Evolutionary conservation across 176 grass and related monocot species (phyloP), one percentile per base, ranked within the genome.

Genomic region (Oropetium thomaeum): DNA sequence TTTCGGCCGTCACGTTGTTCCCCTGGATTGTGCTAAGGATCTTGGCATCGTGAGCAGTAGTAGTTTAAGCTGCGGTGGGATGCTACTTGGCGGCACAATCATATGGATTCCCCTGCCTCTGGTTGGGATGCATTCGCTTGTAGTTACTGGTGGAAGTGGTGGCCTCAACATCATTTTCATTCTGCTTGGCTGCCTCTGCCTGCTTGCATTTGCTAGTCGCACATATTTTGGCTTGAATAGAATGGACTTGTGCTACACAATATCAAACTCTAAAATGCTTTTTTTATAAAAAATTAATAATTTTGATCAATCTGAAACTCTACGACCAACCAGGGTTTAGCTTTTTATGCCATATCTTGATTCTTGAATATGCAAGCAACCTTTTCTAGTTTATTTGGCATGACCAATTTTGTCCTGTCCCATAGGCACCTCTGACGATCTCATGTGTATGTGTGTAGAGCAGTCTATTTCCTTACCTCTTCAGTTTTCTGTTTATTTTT

Each of bases 1-100:
- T 75, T 58, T 22, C 65, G 43, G 27, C 59, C 59, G 49, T 85
- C 74, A 54, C 41, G 42, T 74, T 72, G n/a, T 62, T 85, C 75
- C 63, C 32, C 69, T 69, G 54, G 38, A 41, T 75, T 83, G 30
- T 88, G 62, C 80, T 44, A 58, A 79, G 69, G 62, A 79, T 76
- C 81, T 70, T 75, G 81, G 58, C 35, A 3, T 40, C 25, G 9
- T 30, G 58, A 32, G 16, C 25, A 31, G 44, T 43, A 31, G 44
- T 43, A 74, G 37, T 67, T 66, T 67, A 65, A 22, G 53, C 53
- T 19, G 29, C 41, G 29, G 29, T 9, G 53, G 61, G 34, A 3
- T 73, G 81, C n/a, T n/a, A n/a, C n/a, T 82, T 55, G 65, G 78
- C 69, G 31, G 54, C 58, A 31, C 65, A 49, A 59, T 82, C 58